Evolutionary conservation across 768 basidiomycete species (phyloP), one percentile per base, ranked within the genome.

Genomic region (Cubamyces sp.): DNA sequence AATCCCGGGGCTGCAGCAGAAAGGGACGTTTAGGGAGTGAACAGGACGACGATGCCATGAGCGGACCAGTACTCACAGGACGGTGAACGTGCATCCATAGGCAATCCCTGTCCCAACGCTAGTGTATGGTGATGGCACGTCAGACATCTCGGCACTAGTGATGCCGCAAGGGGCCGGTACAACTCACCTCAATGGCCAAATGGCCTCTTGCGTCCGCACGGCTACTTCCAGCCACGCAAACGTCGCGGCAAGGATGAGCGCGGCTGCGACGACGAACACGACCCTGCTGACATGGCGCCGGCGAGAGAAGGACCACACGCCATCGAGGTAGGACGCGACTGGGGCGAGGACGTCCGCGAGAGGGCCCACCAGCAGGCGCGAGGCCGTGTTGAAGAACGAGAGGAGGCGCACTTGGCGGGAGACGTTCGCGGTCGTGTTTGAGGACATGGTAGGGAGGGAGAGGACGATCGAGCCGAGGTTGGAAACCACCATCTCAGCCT

Each of bases 401-500:
- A 93, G 76, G 8, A 87, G 73, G 57, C 84, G 85, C 15, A 94
- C 88, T 79, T 93, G 90, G 16, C 77, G 78, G 6, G 87, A 77
- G 3, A 86, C 62, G 45, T 64, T 61, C 28, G 65, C 62, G 21
- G 62, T 42, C 3, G 30, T 28, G 37, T 64, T 56, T 19, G 56
- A 40, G 7, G 70, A 46, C 5, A 60, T 23, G 19, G 72, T 66
- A 12, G 85, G 83, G 39, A 92, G 80, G 15, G 91, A 86, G 4
- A 87, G 74, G 15, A 88, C 81, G 53, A 93, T 88, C 1, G 88
- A 85, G 40, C 90, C 91, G 49, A 94, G 86, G 68, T 92, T 94
- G 19, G 90, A 87, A 19, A 93, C 86, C 21, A 94, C 80, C 90
- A 91, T 92, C 72, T 92, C 91, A 48, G 82, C 84, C 88, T 91